Base-by-base conservation (phyloP, 139 green algal species). In the Tetratostichococcus sp. region DNA sequence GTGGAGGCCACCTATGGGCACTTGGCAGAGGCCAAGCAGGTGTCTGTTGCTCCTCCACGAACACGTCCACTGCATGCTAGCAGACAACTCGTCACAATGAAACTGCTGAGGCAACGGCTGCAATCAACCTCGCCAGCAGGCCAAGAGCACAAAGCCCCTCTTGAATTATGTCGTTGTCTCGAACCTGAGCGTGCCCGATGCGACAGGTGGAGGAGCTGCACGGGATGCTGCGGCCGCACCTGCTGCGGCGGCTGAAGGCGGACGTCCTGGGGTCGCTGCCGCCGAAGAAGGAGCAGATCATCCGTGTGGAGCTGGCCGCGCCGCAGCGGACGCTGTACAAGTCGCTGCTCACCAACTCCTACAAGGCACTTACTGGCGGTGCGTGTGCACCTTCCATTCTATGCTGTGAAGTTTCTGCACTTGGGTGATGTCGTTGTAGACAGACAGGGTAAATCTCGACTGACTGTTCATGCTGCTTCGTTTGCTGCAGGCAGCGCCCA, bases 221-320 rank as follows among this genome's bases (percentile, higher is more conserved):
- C 71, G 65, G 72, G 69, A 74, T 88, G 74, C 86, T 92, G 57
- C 30, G 69, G 34, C 85, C 87, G 2, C 87, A 94, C 81, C 82
- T 95, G 74, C 86, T 95, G 50, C 86, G 91, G 21, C 86, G 91
- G 32, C 34, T 93, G 70, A 95, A 95, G 85, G 84, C 86, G 67
- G 91, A 95, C 77, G 91, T 95, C n/a, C 79, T 93, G 74, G 83
- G 86, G 75, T 69, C 89, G 74, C 82, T 95, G 84, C 91, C 91
- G 14, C 91, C 89, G 34, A 95, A 94, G 86, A 86, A 86, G 78
- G 91, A 95, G 86, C 89, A 91, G 82, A 89, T 95, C 35, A 86
- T 92, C 50, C 76, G 84, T 25, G 86, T 94, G 65, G 89, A 92
- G 82, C 80, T 92, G 39, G 82, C 71, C 26, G 21, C 68, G 22